Evolutionary conservation across 2,329 filamentous ascomycete species (phyloP).

Genomic region (Alternaria burnsii): DNA sequence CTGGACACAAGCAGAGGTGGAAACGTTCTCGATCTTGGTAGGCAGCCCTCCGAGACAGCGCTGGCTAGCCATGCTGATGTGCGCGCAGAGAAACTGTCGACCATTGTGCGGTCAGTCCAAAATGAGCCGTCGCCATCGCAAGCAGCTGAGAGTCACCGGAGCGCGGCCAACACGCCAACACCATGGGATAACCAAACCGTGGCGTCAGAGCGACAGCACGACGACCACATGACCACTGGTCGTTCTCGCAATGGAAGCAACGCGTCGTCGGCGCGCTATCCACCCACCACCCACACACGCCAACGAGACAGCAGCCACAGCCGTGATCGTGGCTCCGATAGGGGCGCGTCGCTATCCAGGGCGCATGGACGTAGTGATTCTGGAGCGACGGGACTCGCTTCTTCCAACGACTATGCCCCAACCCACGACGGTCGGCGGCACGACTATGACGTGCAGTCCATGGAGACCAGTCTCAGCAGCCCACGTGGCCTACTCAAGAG

Average conservation of each 20-base stretch:
- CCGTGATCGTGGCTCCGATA: constrained; percentile 49
- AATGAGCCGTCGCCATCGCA: constrained; percentile 61
- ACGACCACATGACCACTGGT: constrained; percentile 52
- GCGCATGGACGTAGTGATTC: constrained; percentile 80
- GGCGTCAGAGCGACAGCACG: constrained; percentile 53
- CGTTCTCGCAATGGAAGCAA: constrained; percentile 48
- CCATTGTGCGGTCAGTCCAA: constrained; percentile 85
- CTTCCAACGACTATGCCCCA: constrained; percentile 82
- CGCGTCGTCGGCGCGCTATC: constrained; percentile 44
- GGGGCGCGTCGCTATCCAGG: constrained; percentile 49
- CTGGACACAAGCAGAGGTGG: constrained; percentile 92
- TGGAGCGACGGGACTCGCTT: constrained; percentile 73
- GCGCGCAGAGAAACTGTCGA: constrained; percentile 88
- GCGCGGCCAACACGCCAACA: constrained; percentile 65
- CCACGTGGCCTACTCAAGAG: constrained; percentile 77
- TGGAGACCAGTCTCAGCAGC: constrained; percentile 84
- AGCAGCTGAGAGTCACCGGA: constrained; percentile 46
- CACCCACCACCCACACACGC: constrained; percentile 36
- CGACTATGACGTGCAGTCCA: constrained; percentile 95
- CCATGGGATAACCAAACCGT: constrained; percentile 70
- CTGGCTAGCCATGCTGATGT: constrained; percentile 25
- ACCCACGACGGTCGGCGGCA: constrained; percentile 79
- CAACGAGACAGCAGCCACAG: constrained; percentile 51
- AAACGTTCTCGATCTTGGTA: constrained; percentile 86
- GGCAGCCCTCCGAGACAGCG: constrained; percentile 34